Base-by-base conservation (phyloP, 1,139 yeast species). In the Geotrichum histeridarum region DNA sequence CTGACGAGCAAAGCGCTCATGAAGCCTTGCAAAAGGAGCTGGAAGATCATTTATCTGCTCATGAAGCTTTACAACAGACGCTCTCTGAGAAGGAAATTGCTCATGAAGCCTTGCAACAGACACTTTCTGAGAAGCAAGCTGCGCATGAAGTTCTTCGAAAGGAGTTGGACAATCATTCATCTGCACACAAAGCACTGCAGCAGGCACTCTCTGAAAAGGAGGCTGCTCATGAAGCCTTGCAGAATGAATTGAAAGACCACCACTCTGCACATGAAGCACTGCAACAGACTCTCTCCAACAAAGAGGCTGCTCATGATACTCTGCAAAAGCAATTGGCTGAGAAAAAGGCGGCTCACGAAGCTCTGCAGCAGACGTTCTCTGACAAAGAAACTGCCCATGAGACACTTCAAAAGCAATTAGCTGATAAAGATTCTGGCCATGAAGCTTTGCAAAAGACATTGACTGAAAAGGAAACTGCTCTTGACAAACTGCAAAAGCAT, bases 11-110 rank as follows among this genome's bases (percentile, higher is more conserved):
- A 43, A 33, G 49, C 11, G 53, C 54, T 17, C 47, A 56, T 15
- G 59, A 56, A 32, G 42, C 47, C 30, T n/a, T 57, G 43, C 44
- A 52, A 48, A 36, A 42, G 38, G 45, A 47, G 46, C 36, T 53
- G 9, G 36, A 41, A 2, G 48, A 12, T n/a, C 42, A 22, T 7
- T 38, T 12, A 22, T 31, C 14, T 31, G 51, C 30, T 5, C 45
- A 50, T 27, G 38, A 41, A 12, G 43, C 52, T 3, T 15, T 48
- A 17, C 51, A 57, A 30, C 45, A 42, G n/a, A 14, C 39, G 7
- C 42, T 55, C 6, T 37, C 52, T 17, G 53, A 41, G 15, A 51
- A 56, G 9, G 11, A 27, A 5, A 11, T 14, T 14, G 12, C 32
- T 11, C 33, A 18, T n/a, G 15, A 42, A 9, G 33, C 44, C 2